Conservation (phyloP, 1,284 basidiomycete species). For the Vanrija humicola region DNA sequence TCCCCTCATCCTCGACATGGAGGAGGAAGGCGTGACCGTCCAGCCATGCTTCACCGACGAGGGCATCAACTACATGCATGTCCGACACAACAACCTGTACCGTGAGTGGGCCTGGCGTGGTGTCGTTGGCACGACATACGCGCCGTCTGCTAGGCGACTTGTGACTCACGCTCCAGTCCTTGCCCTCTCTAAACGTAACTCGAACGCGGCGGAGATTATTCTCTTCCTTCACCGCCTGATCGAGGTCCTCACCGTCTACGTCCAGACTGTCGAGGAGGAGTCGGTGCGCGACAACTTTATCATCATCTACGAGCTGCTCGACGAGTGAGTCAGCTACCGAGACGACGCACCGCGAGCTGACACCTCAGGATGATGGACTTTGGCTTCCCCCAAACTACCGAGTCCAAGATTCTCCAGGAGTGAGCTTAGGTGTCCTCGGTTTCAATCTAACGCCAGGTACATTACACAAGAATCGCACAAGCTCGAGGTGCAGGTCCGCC, state of each 20-base stretch:
- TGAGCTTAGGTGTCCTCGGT: constrained; percentile 48
- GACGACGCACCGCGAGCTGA: too few relatives aligned
- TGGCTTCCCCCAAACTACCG: constrained; percentile 97
- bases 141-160: background rate
- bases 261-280: constrained; percentile 99
- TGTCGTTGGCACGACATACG: background rate
- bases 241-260: constrained; percentile 83
- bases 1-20: constrained; percentile 90
- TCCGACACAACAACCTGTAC: constrained; percentile 96
- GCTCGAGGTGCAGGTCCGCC: constrained; percentile 91
- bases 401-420: constrained; percentile 99
- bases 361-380: constrained; percentile 88
- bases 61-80: constrained; percentile 97
- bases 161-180: constrained; percentile 60
- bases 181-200: constrained; percentile 91
- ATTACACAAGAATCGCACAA: constrained; percentile 99
- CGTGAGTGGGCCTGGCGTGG: constrained; percentile 56
- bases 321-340: constrained; percentile 55
- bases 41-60: constrained; percentile 93
- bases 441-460: constrained; percentile 52
- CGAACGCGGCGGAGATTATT: constrained; percentile 93
- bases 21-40: constrained; percentile 92
- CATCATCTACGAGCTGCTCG: constrained; percentile 94
- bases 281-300: constrained; percentile 98
- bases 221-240: constrained; percentile 90